Base-by-base conservation (phyloP, 805 yeast species). In the Priceomyces fermenticarens region DNA sequence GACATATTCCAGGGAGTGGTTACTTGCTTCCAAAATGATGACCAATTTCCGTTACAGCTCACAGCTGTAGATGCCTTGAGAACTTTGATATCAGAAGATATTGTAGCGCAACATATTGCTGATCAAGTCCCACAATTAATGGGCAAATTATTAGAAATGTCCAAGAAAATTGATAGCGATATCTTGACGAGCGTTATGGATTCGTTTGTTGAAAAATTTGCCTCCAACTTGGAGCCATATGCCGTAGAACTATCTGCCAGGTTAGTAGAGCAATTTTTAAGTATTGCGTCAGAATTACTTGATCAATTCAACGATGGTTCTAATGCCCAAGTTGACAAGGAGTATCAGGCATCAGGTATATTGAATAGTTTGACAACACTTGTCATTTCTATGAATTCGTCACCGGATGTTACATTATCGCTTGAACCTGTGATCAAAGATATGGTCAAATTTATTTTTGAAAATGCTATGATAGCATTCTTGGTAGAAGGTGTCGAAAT, bases 221-320 rank as follows among this genome's bases (percentile, higher is more conserved):
- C 75, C 3, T 51, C 57, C 23, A 65, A 66, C 48, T 62, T 70
- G 45, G 73, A 65, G 41, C 73, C 74, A 6, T 70, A 62, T 46
- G 67, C 69, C 36, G 53, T 58, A 27, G 69, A 70, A 49, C 61
- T 81, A 67, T 50, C 62, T 12, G 31, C 63, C 6, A 76, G 79
- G 57, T 68, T 85, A 53, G 80, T 81, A 11, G 81, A 81, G 41
- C 97, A 91, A 57, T 88, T 90, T 54, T 54, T 86, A 54, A 72
- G 75, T 48, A 58, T 88, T 20, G 85, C 90, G 2, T 65, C 71
- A 36, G 97, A 90, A 38, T 62, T 57, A 25, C 53, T 63, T 39
- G 67, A 63, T 3, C 44, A 49, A 39, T 55, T 53, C 41, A 45
- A 47, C 9, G 37, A 45, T 3, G 55, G 44, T 25, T 32, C 42